Base-by-base conservation (phyloP, 306 rosid species). In the Gillenia trifoliata region DNA sequence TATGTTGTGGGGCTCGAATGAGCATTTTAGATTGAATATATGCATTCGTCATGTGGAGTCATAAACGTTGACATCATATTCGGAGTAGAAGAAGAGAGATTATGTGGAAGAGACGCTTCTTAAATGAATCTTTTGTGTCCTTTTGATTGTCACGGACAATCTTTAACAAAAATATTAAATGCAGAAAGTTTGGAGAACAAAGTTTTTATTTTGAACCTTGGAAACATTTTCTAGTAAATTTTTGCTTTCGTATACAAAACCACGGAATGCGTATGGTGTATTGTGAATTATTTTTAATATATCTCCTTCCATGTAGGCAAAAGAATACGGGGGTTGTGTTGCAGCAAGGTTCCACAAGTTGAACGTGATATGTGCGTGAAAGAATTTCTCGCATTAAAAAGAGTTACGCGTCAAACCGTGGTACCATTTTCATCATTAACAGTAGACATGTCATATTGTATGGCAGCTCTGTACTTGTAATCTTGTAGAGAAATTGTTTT, bases 261-360 rank as follows among this genome's bases (percentile, higher is more conserved):
- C 11, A 9, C 38, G 28, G 43, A n/a, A 62, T 17, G 36, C 22
- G 45, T 68, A 47, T 25, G 22, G 23, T 26, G n/a, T 40, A 26
- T 67, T 81, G 43, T 38, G 29, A 31, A 34, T 54, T 81, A 73
- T 77, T 70, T 69, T 75, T 77, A 76, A 66, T 22, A 70, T 33
- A 77, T 69, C 77, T 64, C n/a, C 68, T 71, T 77, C 45, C 64
- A 68, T 15, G 66, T 78, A 91, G 98, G 96, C 88, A n/a, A 91
- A 81, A 83, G 91, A 88, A 47, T 94, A 94, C 13, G 97, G 98
- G 66, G 80, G 88, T 66, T 94, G 98, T 82, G 89, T 91, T 77
- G 96, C 96, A 49, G 88, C 89, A 10, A 92, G 83, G 92, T 94
- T 87, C 99, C 99, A 57, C 88, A 91, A 75, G 87, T 94, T 83